Base-by-base conservation (phyloP, 2,329 filamentous ascomycete genomes). In the Aspergillus cejpii region DNA sequence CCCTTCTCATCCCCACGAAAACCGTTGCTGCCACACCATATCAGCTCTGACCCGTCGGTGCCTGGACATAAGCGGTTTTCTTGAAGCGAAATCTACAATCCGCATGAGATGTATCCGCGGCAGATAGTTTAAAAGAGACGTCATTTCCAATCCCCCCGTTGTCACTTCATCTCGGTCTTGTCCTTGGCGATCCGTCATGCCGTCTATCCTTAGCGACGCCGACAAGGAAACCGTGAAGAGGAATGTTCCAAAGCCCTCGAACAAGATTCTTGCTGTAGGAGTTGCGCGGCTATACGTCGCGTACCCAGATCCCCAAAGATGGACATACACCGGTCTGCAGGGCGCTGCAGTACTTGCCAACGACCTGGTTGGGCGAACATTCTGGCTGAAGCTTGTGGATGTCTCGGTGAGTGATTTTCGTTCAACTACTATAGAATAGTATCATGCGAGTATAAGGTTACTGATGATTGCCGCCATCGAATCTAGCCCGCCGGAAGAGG, bases 181-280 rank as follows among this genome's bases (percentile, higher is more conserved):
- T 24, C 38, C 33, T 23, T 42, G 29, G 39, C 41, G 36, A 56
- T 48, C 53, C 61, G 63, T 49, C 52, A 74, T 74, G 72, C 78
- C 78, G 47, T 80, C 79, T 14, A 80, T 94, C 54, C 80, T 98
- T 45, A 87, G 77, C 65, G 91, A 96, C 62, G 85, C 90, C 61
- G 92, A 98, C 74, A 96, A 94, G 77, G 87, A 94, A 72, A 94
- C 83, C 49, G 90, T 98, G 70, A 94, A 94, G 75, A 84, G 92
- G 65, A 85, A 84, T 58, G 87, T 98, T 43, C 91, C 92, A 50
- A 96, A 94, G 69, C 81, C 88, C 52, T 83, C 83, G 60, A 98
- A 97, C 81, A 97, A 97, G 76, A 97, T 98, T 69, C 87, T 94
- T 55, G 89, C 90, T 50, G 91, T 94, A 54, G 92, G 87, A 48